Conservation (phyloP, 2,329 filamentous ascomycete species). For the Nothophaeocryptopus gaeumannii region DNA sequence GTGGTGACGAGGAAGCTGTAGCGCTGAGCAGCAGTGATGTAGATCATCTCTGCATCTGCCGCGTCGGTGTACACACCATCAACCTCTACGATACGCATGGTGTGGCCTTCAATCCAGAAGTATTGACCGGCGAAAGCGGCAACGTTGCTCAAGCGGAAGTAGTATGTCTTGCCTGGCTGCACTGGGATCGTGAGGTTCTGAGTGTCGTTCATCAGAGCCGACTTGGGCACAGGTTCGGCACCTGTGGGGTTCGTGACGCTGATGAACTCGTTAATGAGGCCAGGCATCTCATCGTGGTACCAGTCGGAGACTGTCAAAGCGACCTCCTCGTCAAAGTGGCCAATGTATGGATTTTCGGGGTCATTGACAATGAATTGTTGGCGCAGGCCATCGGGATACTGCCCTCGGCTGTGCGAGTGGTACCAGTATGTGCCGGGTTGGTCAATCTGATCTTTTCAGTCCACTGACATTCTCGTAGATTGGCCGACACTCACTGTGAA, state of each 20-base stretch:
- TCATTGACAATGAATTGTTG: slow-evolving; percentile 67
- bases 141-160: slow-evolving; percentile 66
- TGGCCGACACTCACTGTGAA: slow-evolving; percentile 54
- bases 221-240: slow-evolving; percentile 65
- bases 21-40: slow-evolving; percentile 67
- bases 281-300: slow-evolving; percentile 61
- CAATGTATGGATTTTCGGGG: slow-evolving; percentile 50
- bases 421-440: slow-evolving; percentile 59
- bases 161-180: slow-evolving; percentile 57
- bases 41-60: slow-evolving; percentile 57
- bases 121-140: slow-evolving; percentile 71
- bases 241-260: slow-evolving; percentile 54
- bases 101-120: slow-evolving; percentile 66
- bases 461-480: too few species aligned
- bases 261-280: slow-evolving; percentile 56
- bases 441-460: slow-evolving; percentile 38
- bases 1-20: slow-evolving; percentile 65
- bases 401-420: slow-evolving; percentile 63
- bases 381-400: slow-evolving; percentile 67
- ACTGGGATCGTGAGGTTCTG: slow-evolving; percentile 46
- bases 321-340: slow-evolving; percentile 59
- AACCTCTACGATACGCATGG: slow-evolving; percentile 64
- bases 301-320: slow-evolving; percentile 69
- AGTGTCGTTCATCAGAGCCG: slow-evolving; percentile 63
- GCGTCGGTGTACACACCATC: slow-evolving; percentile 67